These are phyloP conservation scores for Pleurotus giganteus DNA, from an alignment of 768 basidiomycete species.

Conservation along the genomic window DNA sequence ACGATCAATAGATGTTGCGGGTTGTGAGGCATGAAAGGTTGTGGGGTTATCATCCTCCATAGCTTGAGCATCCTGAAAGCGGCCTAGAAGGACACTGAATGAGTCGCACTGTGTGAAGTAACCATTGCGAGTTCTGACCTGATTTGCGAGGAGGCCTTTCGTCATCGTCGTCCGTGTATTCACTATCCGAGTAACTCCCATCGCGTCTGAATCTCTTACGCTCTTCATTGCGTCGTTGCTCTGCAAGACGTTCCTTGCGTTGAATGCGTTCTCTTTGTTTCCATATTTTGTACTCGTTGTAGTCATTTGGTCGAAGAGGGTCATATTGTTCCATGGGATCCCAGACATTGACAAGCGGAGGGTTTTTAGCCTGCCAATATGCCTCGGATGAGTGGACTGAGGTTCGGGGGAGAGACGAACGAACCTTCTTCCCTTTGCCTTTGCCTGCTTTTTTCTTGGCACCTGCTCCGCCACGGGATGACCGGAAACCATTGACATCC, in stretches of 20 bases:
- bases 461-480: constrained; percentile 36
- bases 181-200: constrained; percentile 66
- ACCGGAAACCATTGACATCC: constrained; percentile 81
- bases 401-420: background rate
- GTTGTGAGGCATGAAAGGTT: constrained; percentile 6
- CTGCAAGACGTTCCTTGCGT: constrained; percentile 60
- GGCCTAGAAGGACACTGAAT: constrained; percentile 28
- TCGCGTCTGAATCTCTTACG: constrained; percentile 55
- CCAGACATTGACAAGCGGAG: constrained; percentile 56
- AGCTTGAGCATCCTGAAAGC: constrained; percentile 43
- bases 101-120: background rate
- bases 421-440: constrained; percentile 65
- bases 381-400: constrained; percentile 2
- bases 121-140: constrained; percentile 38
- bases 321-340: constrained; percentile 82
- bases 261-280: constrained; percentile 76
- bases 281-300: constrained; percentile 84
- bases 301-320: constrained; percentile 81
- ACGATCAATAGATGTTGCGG: constrained; percentile 35
- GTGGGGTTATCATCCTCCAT: constrained; percentile 45
- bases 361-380: constrained; percentile 48
- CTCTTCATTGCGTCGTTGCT: constrained; percentile 56
- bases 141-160: constrained; percentile 60
- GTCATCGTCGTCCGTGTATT: constrained; percentile 62
- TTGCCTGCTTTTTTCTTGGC: constrained; percentile 49